Evolutionary conservation across 805 yeast species (phyloP).

Genomic region (Candida hungchunana): DNA sequence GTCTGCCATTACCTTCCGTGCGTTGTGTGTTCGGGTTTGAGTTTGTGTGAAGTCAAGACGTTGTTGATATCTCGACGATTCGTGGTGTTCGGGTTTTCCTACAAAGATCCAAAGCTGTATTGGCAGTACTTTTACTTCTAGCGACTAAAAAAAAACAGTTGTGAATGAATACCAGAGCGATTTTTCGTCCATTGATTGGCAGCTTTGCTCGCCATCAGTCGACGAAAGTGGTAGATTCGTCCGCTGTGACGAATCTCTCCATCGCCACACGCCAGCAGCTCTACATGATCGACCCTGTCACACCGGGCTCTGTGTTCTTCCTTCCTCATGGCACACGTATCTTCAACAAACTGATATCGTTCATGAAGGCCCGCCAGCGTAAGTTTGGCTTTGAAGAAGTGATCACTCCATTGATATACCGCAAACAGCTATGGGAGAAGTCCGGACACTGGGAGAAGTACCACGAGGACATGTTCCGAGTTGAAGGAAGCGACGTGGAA

Average conservation of each 20-base stretch:
- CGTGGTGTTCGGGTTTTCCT: slow-evolving; percentile 8
- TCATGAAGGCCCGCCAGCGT: slow-evolving; percentile 82
- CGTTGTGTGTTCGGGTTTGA: too few species aligned
- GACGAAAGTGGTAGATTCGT: slow-evolving; percentile 13
- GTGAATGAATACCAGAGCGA: too few species aligned
- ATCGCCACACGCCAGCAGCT: slow-evolving; percentile 55
- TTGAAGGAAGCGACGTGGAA: slow-evolving; percentile 48
- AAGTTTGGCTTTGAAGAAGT: slow-evolving; percentile 88
- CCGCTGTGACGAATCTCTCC: slow-evolving; percentile 21
- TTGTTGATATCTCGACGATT: neutral
- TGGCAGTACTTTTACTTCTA: too few species aligned
- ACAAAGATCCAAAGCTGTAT: too few species aligned
- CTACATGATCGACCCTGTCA: slow-evolving; percentile 70
- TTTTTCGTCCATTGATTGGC: too few species aligned
- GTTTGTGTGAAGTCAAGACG: too few species aligned
- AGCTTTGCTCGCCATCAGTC: too few species aligned
- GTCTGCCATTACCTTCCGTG: slow-evolving; percentile 2
- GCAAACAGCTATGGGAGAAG: slow-evolving; percentile 77
- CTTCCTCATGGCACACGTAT: slow-evolving; percentile 89
- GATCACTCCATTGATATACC: slow-evolving; percentile 84
- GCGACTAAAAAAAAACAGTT: too few species aligned
- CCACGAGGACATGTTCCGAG: slow-evolving; percentile 90
- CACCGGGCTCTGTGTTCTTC: slow-evolving; percentile 92
- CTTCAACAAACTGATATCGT: slow-evolving; percentile 70
- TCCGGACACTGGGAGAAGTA: slow-evolving; percentile 97